Conservation (phyloP, 179 eudicot species). For the Spinacia oleracea region DNA sequence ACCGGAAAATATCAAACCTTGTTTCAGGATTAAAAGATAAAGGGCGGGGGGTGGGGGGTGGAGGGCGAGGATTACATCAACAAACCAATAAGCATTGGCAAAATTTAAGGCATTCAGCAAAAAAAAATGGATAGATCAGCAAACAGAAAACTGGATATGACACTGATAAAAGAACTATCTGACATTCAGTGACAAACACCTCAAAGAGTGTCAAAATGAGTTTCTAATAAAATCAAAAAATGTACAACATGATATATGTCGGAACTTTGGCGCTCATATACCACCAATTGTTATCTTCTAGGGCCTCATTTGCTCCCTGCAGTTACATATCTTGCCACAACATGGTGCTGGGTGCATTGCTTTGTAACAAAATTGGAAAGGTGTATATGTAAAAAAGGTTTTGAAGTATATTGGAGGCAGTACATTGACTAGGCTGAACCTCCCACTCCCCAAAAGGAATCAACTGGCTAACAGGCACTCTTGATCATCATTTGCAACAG, state of each 20-base stretch:
- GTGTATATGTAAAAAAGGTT: constrained; percentile 27
- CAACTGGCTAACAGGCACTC: neutral
- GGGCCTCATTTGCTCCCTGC: constrained; percentile 17
- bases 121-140: neutral
- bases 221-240: constrained; percentile 18
- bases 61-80: neutral
- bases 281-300: neutral
- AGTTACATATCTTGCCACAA: constrained; percentile 9
- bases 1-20: neutral
- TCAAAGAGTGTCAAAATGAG: constrained; percentile 25
- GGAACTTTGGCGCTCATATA: constrained; percentile 7
- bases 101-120: neutral
- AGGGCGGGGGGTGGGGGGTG: neutral
- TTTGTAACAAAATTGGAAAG: constrained; percentile 20
- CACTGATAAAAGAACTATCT: constrained; percentile 12
- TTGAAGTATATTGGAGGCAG: constrained; percentile 20
- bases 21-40: neutral
- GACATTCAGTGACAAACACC: constrained; percentile 27
- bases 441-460: constrained; percentile 11
- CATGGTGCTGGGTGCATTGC: constrained; percentile 8
- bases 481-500: constrained; percentile 3
- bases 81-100: neutral
- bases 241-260: constrained; percentile 25
- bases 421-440: constrained; percentile 19
- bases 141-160: constrained; percentile 1